Evolutionary conservation across 1,284 basidiomycete genomes (phyloP), one percentile per base, ranked within the genome.

Genomic region (Cutaneotrichosporon sp.): DNA sequence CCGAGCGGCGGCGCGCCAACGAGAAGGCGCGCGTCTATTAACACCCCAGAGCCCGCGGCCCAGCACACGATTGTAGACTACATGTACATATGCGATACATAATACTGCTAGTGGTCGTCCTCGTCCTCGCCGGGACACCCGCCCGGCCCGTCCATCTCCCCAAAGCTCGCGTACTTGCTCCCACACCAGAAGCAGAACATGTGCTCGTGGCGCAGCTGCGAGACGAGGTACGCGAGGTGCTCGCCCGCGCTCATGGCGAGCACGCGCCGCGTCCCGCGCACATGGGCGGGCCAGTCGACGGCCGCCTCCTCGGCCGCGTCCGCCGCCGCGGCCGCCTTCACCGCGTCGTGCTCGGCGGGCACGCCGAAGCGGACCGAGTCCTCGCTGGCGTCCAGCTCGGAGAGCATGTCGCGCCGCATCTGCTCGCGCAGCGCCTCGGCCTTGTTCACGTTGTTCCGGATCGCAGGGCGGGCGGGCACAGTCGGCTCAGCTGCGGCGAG

Each of bases 181-280:
- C 71, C 70, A 46, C 79, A 80, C 77, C 77, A 80, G 62, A 79
- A 78, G 53, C 79, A 80, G 63, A 75, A 79, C 22, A 76, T 59
- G 62, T 79, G 72, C 54, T 79, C 77, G 63, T 72, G 60, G 7
- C 79, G 69, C 4, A 80, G 67, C 59, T 77, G 74, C 24, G 70
- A 70, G 34, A 78, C 59, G 20, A 78, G 68, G 63, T 69, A 79
- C 1, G 68, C 68, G 20, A 78, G 70, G 63, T 80, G 69, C 24
- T 71, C 71, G 9, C 58, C 61, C 25, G 77, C 66, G 74, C 71
- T 70, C 77, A 79, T 78, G 10, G 68, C 56, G 22, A 80, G 62
- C 2, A 80, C 79, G 16, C 73, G 67, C 61, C 77, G 76, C 1
- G 72, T 72, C 16, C 75, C 73, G 0, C 70, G 61, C 2, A 78